Conservation (phyloP, 768 basidiomycete species). For the Boletus rex-veris region DNA sequence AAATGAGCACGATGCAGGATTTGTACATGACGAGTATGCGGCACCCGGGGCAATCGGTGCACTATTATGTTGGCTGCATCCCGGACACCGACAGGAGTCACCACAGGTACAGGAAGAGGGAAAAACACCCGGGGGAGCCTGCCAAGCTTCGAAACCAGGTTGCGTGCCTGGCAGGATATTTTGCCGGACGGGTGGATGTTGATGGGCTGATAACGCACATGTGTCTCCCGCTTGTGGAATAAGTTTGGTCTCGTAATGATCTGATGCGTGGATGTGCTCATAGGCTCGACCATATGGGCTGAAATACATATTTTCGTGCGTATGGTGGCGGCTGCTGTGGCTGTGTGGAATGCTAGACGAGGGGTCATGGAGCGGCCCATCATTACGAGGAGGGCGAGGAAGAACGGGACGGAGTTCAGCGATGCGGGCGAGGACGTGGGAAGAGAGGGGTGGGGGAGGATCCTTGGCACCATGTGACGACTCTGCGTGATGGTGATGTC, state of each 20-base stretch:
- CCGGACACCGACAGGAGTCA: constrained; percentile 59
- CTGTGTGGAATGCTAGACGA: constrained; percentile 43
- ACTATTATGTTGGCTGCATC: constrained; percentile 55
- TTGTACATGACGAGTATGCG: constrained; percentile 35
- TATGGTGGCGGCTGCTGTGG: constrained; percentile 43
- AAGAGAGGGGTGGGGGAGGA: constrained; percentile 30
- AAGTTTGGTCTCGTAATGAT: constrained; percentile 29
- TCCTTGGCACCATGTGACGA: constrained; percentile 7
- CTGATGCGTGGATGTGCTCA: constrained; percentile 43
- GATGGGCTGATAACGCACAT: constrained; percentile 21
- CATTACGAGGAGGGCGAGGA: constrained; percentile 49
- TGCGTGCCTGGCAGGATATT: constrained; percentile 26
- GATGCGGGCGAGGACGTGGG: constrained; percentile 57
- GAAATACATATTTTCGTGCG: constrained; percentile 49
- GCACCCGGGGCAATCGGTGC: constrained; percentile 37
- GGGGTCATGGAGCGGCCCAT: constrained; percentile 46
- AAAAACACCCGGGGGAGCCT: constrained; percentile 26
- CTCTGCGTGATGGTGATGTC: constrained; percentile 21
- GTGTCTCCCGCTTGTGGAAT: constrained; percentile 12
- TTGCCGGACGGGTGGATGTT: constrained; percentile 25
- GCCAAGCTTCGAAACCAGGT: constrained; percentile 24
- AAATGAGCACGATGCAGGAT: constrained; percentile 39
- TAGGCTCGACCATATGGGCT: constrained; percentile 71
- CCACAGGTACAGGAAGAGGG: constrained; percentile 62
- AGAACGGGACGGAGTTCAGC: constrained; percentile 68